Conservation (phyloP, 805 yeast genomes). For the Candida glaebosa region DNA sequence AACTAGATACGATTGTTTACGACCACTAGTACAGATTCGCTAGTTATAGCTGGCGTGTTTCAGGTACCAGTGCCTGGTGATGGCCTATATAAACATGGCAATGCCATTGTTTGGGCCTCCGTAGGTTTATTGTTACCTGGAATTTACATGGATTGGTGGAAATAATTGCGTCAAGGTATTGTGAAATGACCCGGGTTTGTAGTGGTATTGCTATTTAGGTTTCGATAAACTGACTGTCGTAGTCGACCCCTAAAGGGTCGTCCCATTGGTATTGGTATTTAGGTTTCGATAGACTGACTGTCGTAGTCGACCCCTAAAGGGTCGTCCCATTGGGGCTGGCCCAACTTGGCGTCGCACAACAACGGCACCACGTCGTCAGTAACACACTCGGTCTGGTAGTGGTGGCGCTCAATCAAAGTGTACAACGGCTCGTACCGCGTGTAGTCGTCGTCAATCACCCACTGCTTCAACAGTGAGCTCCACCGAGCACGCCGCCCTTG, state of each 20-base stretch:
- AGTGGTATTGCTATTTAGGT: no score
- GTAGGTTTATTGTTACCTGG: no score
- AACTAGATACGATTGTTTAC: neutral
- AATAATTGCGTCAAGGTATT: no score
- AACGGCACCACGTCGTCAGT: conserved; percentile 20
- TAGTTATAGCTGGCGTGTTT: no score
- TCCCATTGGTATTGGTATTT: conserved; percentile 16
- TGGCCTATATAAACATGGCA: no score
- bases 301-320: conserved; percentile 9
- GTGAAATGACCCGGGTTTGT: no score
- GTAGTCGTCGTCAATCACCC: conserved; percentile 11
- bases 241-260: conserved; percentile 9
- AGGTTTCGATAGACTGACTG: no score
- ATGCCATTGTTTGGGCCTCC: no score
- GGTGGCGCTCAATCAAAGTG: conserved; percentile 10
- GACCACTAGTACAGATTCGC: no score
- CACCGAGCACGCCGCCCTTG: conserved; percentile 12
- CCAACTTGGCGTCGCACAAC: conserved; percentile 16
- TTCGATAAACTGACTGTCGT: no score
- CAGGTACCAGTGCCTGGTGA: no score
- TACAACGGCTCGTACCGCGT: conserved; percentile 7
- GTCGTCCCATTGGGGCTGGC: conserved; percentile 17
- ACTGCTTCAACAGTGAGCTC: conserved; percentile 9
- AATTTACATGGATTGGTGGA: no score
- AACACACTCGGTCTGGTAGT: conserved; percentile 16